Percentiles rank a stretch among this genome's conserved stretches.
Conservation (phyloP, 495 filamentous ascomycete species). For the Penicillium dipodomyicola region DNA sequence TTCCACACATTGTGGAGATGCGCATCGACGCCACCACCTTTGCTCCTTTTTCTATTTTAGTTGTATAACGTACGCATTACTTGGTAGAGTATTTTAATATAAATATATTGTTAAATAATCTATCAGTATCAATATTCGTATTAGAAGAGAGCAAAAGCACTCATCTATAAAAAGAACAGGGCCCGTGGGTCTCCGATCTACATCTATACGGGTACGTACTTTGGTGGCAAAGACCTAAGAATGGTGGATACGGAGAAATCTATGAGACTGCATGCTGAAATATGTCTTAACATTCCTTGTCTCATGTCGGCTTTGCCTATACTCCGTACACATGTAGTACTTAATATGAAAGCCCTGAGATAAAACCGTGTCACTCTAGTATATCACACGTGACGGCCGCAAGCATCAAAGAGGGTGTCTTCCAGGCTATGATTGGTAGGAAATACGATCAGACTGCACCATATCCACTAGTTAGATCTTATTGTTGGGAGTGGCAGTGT, state of each 20-base stretch:
- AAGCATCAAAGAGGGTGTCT: background rate
- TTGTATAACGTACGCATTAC: background rate
- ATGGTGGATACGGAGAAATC: background rate
- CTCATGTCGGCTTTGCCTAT: background rate
- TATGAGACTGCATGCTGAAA: background rate
- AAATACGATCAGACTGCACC: too few species aligned
- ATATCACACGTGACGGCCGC: background rate
- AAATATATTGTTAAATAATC: background rate
- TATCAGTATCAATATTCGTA: background rate
- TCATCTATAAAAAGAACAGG: slow-evolving; percentile 11
- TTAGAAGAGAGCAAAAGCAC: background rate
- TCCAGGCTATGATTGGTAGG: too few species aligned
- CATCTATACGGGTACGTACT: slow-evolving; percentile 11
- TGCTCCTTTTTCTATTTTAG: slow-evolving; percentile 11
- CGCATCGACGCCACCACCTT: slow-evolving; percentile 30
- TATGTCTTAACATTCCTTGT: background rate
- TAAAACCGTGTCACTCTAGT: background rate
- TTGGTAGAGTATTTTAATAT: background rate
- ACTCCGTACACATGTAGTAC: too few species aligned
- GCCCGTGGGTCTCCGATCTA: slow-evolving; percentile 8
- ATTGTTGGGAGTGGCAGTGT: background rate
- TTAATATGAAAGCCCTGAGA: background rate
- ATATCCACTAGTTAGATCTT: too few species aligned
- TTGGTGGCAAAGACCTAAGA: slow-evolving; percentile 7
- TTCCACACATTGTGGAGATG: slow-evolving; percentile 10